Evolutionary conservation across 2,329 filamentous ascomycete species (phyloP), one percentile per base, ranked within the genome.

Genomic region (Microcera coccophila): DNA sequence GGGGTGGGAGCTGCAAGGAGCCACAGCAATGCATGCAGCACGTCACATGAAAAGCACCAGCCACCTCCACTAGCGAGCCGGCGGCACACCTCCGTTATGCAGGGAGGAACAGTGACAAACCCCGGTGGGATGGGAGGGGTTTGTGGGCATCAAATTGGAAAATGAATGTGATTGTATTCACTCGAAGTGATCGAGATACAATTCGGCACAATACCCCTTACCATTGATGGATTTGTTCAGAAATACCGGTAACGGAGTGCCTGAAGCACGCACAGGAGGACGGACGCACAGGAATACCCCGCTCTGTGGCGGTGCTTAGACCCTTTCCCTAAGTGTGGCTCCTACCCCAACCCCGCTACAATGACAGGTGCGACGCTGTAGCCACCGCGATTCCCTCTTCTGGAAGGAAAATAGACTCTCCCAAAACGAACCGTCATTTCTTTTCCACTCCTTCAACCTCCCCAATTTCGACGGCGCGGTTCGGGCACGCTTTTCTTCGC

Each of bases 281-380:
- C n/a, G n/a, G n/a, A n/a, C n/a, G n/a, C 19, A 36, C 11, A 21
- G 17, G 38, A 24, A 17, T 41, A 58, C 55, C 55, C 55, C 55
- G 55, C 55, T 47, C 42, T 54, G 55, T 58, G 55, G 55, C 55
- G 49, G 53, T 58, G 55, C 46, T 8, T 20, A 16, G 33, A 20
- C 33, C 18, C 33, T 20, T n/a, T 10, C 29, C 29, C 11, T 15
- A 21, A 50, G 43, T 19, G 43, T 35, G 44, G 41, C 48, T 40
- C 43, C 50, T 48, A 35, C 42, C 36, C 19, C 33, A 44, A 55
- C 52, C 52, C 52, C 52, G 49, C 47, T 53, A 42, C 44, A 8
- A 43, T 12, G 52, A 49, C 52, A 55, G 47, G 52, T 42, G 52
- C 45, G 52, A 49, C 52, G 14, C 8, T 18, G 12, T n/a, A 9